Base-by-base conservation (phyloP, 768 basidiomycete genomes). In the Polyporus arcularius region DNA sequence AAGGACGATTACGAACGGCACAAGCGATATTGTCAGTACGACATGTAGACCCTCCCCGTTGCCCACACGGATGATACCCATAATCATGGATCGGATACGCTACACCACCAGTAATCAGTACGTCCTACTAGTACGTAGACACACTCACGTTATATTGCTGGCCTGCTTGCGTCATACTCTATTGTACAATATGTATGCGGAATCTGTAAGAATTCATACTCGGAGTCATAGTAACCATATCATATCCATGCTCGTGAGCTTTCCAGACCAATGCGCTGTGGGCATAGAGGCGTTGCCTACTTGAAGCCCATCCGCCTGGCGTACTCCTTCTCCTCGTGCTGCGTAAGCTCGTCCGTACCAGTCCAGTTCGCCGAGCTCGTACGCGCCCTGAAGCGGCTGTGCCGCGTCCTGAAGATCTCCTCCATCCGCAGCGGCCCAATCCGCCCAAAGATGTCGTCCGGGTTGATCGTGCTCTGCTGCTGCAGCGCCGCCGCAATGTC, bases 301-400 rank as follows among this genome's bases (percentile, higher is more conserved):
- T 78, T 82, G 74, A 85, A 98, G 7, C 96, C 95, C 96, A 98
- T 98, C 58, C 91, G 81, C 68, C 82, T 82, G 4, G 89, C 94
- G 72, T 98, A 98, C 64, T 94, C 91, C 59, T 80, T 76, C 75
- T 96, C 88, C 74, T 98, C 96, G 64, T 89, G 86, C 26, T 79
- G 73, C 15, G 93, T 96, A 67, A 98, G 76, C 28, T 86, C 81
- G 75, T 98, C 96, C n/a, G 88, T 76, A n/a, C 93, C 94, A 6
- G 86, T 83, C 96, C 96, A 98, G 72, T 97, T 97, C 38, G 96
- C 96, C 11, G 93, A 96, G 68, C 94, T 96, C 9, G 93, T 92
- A 49, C 96, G 82, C 7, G 92, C 89, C 59, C 96, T 81, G 79
- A 97, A 97, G 52, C 89, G 83, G 65, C 87, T 90, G 16, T 86